Evolutionary conservation across 352 stramenopile species (phyloP).

Genomic region (Pelagophyceae sp.): DNA sequence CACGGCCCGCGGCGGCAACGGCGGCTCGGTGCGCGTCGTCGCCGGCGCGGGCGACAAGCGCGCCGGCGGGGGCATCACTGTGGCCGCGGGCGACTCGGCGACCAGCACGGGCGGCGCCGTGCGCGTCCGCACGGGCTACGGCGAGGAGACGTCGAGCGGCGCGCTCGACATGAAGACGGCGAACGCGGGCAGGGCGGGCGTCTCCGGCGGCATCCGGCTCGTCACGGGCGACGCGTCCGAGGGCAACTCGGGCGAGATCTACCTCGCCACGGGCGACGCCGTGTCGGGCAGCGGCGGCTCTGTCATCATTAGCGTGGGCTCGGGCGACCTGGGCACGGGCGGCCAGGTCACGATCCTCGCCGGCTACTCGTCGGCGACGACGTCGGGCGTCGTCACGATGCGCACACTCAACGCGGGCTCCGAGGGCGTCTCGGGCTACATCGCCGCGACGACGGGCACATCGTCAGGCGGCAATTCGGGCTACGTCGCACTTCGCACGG

Average conservation of each 20-base stretch:
- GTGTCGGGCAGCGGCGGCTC: constrained; percentile 48
- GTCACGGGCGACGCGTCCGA: constrained; percentile 42
- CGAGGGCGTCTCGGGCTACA: constrained; percentile 33
- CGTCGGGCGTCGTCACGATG: constrained; percentile 36
- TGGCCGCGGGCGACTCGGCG: constrained; percentile 28
- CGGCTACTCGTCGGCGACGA: constrained; percentile 31
- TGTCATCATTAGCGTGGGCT: constrained; percentile 49
- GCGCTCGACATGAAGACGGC: constrained; percentile 40
- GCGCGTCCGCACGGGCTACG: constrained; percentile 14
- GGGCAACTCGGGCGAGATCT: constrained; percentile 54
- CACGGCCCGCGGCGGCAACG: constrained; percentile 45
- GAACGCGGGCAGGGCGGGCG: constrained; percentile 40
- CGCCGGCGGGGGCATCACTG: constrained; percentile 41
- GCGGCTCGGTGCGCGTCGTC: constrained; percentile 53
- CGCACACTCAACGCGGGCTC: constrained; percentile 38
- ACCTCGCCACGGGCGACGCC: constrained; percentile 55
- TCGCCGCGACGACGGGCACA: constrained; percentile 42
- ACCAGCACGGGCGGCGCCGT: constrained; percentile 18
- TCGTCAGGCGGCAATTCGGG: constrained; percentile 43
- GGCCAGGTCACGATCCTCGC: constrained; percentile 44
- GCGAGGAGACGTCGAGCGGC: constrained; percentile 35
- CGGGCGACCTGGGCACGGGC: constrained; percentile 41
- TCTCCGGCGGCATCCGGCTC: constrained; percentile 41
- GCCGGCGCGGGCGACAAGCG: constrained; percentile 45
- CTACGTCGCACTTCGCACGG: constrained; percentile 29